phyloP scores from a whole-genome alignment of 768 basidiomycete genomes.

The Collybia sordida region DNA sequence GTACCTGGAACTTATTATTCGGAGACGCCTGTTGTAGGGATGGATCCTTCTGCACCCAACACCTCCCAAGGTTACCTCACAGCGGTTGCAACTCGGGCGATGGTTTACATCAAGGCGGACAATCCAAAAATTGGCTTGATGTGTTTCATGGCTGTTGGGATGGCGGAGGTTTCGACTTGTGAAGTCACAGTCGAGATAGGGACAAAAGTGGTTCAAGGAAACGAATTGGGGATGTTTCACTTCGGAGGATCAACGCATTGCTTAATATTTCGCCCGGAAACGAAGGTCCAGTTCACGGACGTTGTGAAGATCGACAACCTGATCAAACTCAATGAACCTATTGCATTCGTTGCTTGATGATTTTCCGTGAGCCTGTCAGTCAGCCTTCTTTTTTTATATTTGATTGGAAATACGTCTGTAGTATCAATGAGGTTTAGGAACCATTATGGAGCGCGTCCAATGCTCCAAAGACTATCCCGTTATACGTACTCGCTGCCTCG shows the following conservation, averaged over 20 bases:
- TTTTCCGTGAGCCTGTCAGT: too few relatives aligned
- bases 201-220: constrained; percentile 39
- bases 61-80: constrained; percentile 41
- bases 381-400: too few relatives aligned
- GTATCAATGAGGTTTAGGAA: too few relatives aligned
- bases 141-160: constrained; percentile 56
- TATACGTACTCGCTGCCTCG: too few relatives aligned
- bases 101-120: constrained; percentile 56
- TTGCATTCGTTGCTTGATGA: too few relatives aligned
- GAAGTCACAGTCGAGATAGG: constrained; percentile 44
- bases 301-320: background rate
- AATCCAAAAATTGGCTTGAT: constrained; percentile 48
- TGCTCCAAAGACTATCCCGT: too few relatives aligned
- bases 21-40: constrained; percentile 21
- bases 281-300: constrained; percentile 7
- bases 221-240: constrained; percentile 62
- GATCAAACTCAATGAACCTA: too few relatives aligned
- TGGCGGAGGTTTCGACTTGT: constrained; percentile 62
- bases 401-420: too few relatives aligned
- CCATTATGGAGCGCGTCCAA: too few relatives aligned
- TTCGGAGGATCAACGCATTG: constrained; percentile 43
- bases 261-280: constrained; percentile 34
- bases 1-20: constrained; percentile 53
- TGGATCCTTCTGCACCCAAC: constrained; percentile 19
- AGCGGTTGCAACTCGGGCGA: constrained; percentile 42